Evolutionary conservation across 345 rosid species (phyloP).

Genomic region (Camelina laxa): DNA sequence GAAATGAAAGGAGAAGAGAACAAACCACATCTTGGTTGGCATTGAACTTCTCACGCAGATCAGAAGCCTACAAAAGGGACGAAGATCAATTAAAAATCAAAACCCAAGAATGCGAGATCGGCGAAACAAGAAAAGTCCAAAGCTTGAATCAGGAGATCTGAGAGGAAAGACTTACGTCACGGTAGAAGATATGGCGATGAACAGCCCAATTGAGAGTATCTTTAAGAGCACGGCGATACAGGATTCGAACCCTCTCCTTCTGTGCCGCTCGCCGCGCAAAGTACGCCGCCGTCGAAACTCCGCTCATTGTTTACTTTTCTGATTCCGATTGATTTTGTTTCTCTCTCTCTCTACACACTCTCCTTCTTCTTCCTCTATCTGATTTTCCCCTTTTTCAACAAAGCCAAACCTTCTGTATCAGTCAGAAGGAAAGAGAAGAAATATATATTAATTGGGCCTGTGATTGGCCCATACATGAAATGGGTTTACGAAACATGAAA

Average conservation of each 20-base stretch:
- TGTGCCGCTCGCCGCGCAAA: slow-evolving; percentile 86
- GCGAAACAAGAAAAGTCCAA: slow-evolving; percentile 2
- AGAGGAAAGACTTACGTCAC: slow-evolving; percentile 55
- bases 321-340: slow-evolving; percentile 34
- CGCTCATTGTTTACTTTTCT: slow-evolving; percentile 53
- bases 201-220: slow-evolving; percentile 98
- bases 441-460: slow-evolving; percentile 4
- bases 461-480: background rate
- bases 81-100: background rate
- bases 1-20: slow-evolving; percentile 29
- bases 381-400: background rate
- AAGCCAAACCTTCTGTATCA: background rate
- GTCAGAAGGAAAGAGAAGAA: background rate
- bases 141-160: slow-evolving; percentile 26
- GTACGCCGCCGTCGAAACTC: slow-evolving; percentile 66
- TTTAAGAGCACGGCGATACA: slow-evolving; percentile 92
- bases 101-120: slow-evolving; percentile 19
- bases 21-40: slow-evolving; percentile 85
- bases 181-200: slow-evolving; percentile 91
- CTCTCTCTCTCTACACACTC: slow-evolving; percentile 31
- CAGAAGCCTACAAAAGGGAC: slow-evolving; percentile 60
- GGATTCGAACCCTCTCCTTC: slow-evolving; percentile 89
- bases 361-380: slow-evolving; percentile 6
- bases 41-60: slow-evolving; percentile 81
- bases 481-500: too few relatives aligned